These are phyloP conservation scores for Malus orientalis DNA, from an alignment of 306 rosid species.

Conservation along the genomic window DNA sequence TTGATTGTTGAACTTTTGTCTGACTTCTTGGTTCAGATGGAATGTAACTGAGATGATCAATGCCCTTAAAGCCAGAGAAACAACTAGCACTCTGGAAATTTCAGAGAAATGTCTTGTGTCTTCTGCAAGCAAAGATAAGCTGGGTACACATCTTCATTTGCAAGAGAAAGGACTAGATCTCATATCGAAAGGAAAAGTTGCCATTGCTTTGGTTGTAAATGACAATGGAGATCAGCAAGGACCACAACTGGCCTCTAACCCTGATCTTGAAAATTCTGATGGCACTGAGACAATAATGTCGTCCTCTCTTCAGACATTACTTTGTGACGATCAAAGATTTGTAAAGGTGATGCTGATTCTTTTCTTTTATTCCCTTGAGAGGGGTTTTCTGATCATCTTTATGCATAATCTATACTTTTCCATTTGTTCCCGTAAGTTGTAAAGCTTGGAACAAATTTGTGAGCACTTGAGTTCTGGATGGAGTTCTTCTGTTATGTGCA, in stretches of 20 bases:
- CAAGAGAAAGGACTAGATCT: slow-evolving; percentile 56
- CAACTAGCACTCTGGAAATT: slow-evolving; percentile 33
- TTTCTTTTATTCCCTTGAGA: neutral
- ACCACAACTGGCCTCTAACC: slow-evolving; percentile 12
- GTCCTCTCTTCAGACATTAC: slow-evolving; percentile 39
- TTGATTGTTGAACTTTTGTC: slow-evolving; percentile 9
- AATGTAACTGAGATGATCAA: slow-evolving; percentile 44
- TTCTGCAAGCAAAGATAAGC: slow-evolving; percentile 36
- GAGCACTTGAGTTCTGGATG: slow-evolving; percentile 4
- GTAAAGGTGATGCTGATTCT: slow-evolving; percentile 33
- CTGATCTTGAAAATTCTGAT: slow-evolving; percentile 26
- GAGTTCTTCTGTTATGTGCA: neutral
- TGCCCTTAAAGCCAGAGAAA: slow-evolving; percentile 29
- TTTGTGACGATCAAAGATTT: slow-evolving; percentile 39
- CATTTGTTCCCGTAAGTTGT: neutral
- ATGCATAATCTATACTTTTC: neutral
- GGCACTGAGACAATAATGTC: slow-evolving; percentile 25
- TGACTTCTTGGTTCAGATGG: slow-evolving; percentile 52
- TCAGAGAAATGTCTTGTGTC: slow-evolving; percentile 36
- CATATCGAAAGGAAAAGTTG: slow-evolving; percentile 66
- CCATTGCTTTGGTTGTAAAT: slow-evolving; percentile 53
- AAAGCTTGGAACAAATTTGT: slow-evolving; percentile 4
- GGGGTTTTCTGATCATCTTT: neutral
- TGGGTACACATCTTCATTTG: slow-evolving; percentile 27
- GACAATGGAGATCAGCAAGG: slow-evolving; percentile 25